These are phyloP conservation scores for Hysterium pulicare DNA, from an alignment of 2,329 filamentous ascomycete species.

Conservation along the genomic window DNA sequence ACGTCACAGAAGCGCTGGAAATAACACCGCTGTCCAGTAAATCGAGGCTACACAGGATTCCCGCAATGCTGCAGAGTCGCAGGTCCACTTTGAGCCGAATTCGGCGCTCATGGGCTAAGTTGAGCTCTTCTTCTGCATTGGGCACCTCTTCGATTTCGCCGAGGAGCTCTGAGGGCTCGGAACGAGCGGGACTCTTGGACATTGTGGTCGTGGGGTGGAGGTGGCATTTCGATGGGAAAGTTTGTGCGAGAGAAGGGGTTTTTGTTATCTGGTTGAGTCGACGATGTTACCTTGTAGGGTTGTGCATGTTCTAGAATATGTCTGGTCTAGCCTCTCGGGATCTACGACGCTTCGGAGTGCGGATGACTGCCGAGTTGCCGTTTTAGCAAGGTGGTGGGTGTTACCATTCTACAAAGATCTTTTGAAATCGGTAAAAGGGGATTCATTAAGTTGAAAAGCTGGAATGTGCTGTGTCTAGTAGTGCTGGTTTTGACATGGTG, in stretches of 20 bases:
- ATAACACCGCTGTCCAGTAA: slow-evolving; percentile 69
- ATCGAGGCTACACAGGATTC: slow-evolving; percentile 67
- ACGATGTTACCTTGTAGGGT: neutral
- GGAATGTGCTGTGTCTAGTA: no score
- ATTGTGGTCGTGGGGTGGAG: neutral
- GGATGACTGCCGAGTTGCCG: no score
- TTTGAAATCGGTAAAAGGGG: no score
- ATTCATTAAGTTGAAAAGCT: no score
- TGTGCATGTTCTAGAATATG: no score
- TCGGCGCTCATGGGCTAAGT: slow-evolving; percentile 39
- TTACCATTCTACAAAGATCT: no score
- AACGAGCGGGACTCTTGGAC: neutral
- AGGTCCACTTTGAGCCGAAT: slow-evolving; percentile 64
- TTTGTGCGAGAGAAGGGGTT: neutral
- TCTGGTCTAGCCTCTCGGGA: no score
- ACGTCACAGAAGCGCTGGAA: slow-evolving; percentile 66
- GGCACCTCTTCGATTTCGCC: neutral
- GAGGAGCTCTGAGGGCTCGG: neutral
- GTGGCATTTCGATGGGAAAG: neutral
- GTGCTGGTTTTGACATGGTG: no score
- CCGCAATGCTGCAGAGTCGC: slow-evolving; percentile 67
- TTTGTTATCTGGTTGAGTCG: neutral
- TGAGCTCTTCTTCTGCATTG: slow-evolving; percentile 2
- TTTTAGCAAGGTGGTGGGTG: no score
- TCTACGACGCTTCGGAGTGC: no score